Base-by-base conservation (phyloP, 1,284 basidiomycete species). In the Cerioporus squamosus region DNA sequence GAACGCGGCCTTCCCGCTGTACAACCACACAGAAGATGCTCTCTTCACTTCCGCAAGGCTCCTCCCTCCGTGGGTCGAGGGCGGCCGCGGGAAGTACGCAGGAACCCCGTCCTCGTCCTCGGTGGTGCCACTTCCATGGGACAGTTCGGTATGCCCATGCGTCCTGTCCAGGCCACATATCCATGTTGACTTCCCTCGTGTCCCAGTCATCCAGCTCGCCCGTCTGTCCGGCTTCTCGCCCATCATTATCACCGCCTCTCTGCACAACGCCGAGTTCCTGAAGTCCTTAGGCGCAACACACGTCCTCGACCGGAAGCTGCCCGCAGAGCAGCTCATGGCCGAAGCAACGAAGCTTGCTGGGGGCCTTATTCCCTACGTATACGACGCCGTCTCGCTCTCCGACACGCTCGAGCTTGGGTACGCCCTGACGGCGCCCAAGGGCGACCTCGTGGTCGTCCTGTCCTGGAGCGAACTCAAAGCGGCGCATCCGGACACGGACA, bases 161-260 rank as follows among this genome's bases (percentile, higher is more conserved):
- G 40, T 43, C 12, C n/a, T 5, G 20, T 6, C 5, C 15, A 43
- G 10, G 8, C 17, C 40, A 1, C 40, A 12, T 1, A 22, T 20
- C 17, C 18, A 43, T 22, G 39, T 14, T 46, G 10, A 45, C 23
- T 38, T 17, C n/a, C 17, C 33, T 24, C 20, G 15, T 18, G 44
- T 31, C 1, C 20, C 53, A 69, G 72, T 67, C 2, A 74, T 81
- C 33, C 81, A 84, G 66, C 68, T 82, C 15, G 78, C 78, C 5
- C 75, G 73, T 46, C 62, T 81, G 9, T 77, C 81, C 0, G 81
- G 82, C 0, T 81, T 83, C 68, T 76, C 74, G 3, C 76, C 75
- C 10, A 80, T 83, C 60, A 74, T 84, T 60, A 72, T 78, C 1
- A 82, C 81, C 3, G 73, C 80, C 5, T 83, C 81, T 5, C 60